Evolutionary conservation across 1,139 yeast genomes (phyloP).

Genomic region (Protomyces inouyei): DNA sequence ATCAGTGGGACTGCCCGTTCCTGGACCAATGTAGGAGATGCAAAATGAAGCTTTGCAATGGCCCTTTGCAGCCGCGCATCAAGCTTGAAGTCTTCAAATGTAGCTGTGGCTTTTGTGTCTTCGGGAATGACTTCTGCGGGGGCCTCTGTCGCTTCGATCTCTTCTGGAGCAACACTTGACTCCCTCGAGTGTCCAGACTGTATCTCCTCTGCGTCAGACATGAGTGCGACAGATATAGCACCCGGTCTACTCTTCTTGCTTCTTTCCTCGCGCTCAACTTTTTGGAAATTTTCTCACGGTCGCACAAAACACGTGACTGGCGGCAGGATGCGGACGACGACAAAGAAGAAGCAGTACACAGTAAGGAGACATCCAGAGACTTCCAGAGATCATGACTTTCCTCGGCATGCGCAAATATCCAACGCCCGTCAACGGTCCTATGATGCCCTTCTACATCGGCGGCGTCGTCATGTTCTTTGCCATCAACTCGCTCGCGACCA

Average conservation of each 20-base stretch:
- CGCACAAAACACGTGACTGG: not conserved
- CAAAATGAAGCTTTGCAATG: constrained; percentile 66
- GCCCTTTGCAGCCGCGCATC: constrained; percentile 85
- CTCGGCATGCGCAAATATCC: constrained; percentile 39
- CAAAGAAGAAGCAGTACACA: too few relatives aligned
- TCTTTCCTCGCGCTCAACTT: not conserved
- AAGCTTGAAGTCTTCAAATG: constrained; percentile 41
- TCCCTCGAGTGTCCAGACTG: not conserved
- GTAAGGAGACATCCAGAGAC: too few relatives aligned
- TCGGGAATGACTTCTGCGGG: not conserved
- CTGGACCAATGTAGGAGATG: constrained; percentile 84
- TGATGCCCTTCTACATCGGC: constrained; percentile 60
- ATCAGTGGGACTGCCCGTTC: constrained; percentile 90
- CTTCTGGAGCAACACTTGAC: not conserved
- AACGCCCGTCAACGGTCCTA: constrained; percentile 51
- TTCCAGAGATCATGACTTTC: constrained; percentile 28
- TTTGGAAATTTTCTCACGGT: not conserved
- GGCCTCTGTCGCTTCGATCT: not conserved
- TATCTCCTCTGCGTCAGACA: not conserved
- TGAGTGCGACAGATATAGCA: not conserved
- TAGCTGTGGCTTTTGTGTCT: not conserved
- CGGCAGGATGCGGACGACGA: not conserved
- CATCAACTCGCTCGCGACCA: constrained; percentile 51
- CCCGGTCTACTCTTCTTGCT: too few relatives aligned
- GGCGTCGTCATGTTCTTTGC: constrained; percentile 52